Percentiles rank a stretch among this genome's conserved stretches.
phyloP scores from a whole-genome alignment of 2,329 filamentous ascomycete species.

The Ophiostoma himal-ulmi region DNA sequence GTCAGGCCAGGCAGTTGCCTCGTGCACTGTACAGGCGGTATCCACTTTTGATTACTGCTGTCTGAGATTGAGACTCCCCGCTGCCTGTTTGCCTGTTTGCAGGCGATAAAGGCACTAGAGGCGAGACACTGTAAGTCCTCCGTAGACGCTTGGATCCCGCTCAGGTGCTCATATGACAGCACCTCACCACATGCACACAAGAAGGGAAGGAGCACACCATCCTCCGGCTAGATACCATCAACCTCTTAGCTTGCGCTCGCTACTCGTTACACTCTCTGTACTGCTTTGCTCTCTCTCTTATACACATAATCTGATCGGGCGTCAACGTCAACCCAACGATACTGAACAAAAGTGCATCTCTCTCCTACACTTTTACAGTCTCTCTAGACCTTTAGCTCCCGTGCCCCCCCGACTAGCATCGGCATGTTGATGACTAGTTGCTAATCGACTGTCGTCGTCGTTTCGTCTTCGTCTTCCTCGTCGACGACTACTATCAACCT shows the following conservation, averaged over 20 bases:
- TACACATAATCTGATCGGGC: not conserved
- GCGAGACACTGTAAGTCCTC: not conserved
- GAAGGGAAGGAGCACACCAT: conserved; percentile 1
- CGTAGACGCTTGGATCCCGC: not conserved
- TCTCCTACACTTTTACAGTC: not conserved
- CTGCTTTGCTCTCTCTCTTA: not conserved
- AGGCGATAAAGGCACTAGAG: too few species aligned
- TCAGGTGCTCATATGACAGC: conserved; percentile 3
- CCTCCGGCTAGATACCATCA: not conserved
- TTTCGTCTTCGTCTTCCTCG: not conserved
- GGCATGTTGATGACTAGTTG: not conserved
- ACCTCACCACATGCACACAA: not conserved
- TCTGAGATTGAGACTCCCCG: conserved; percentile 2
- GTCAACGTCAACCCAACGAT: not conserved
- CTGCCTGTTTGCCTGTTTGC: not conserved
- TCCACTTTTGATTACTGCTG: not conserved
- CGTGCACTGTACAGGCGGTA: not conserved
- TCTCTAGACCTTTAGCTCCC: not conserved
- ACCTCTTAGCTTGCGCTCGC: not conserved
- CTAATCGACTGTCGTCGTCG: not conserved
- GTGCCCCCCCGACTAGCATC: not conserved
- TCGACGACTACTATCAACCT: not conserved
- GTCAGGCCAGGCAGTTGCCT: not conserved
- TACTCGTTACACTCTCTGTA: not conserved
- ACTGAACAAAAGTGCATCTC: not conserved